Evolutionary conservation across 2,329 filamentous ascomycete species (phyloP).

Genomic region (Paradendryphiella salina): DNA sequence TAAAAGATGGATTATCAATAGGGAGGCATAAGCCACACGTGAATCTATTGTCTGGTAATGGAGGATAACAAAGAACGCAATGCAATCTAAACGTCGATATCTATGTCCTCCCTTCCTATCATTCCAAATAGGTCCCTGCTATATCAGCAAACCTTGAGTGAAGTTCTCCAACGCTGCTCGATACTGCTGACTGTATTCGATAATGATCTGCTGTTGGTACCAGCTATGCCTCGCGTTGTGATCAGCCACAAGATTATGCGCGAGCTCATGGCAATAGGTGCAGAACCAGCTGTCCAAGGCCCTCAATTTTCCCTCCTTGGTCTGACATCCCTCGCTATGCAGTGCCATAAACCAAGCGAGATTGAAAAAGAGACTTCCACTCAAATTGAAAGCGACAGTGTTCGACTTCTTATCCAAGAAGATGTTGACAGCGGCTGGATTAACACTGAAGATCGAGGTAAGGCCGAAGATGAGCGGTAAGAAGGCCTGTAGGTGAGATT

Average conservation of each 20-base stretch:
- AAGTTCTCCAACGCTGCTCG: conserved; percentile 32
- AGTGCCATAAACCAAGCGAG: conserved; percentile 82
- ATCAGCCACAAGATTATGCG: conserved; percentile 82
- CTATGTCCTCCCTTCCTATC: neutral
- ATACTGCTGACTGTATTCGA: conserved; percentile 42
- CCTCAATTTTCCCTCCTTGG: conserved; percentile 45
- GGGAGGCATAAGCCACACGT: neutral
- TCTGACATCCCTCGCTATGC: conserved; percentile 54
- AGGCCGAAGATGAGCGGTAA: conserved; percentile 42
- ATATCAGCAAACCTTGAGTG: conserved; percentile 26
- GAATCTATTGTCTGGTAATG: no score
- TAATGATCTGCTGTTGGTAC: conserved; percentile 47
- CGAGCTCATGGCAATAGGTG: conserved; percentile 91
- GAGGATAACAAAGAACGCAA: neutral
- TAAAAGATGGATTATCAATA: neutral
- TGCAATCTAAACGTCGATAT: neutral
- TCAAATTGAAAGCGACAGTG: conserved; percentile 90
- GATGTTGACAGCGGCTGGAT: conserved; percentile 72
- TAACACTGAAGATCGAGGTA: conserved; percentile 64
- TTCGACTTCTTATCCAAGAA: conserved; percentile 79
- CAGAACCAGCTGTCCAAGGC: conserved; percentile 84
- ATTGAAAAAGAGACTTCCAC: conserved; percentile 91
- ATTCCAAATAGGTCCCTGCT: neutral
- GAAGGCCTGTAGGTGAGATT: conserved; percentile 33
- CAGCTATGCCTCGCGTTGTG: conserved; percentile 57